Evolutionary conservation across 495 filamentous ascomycete genomes (phyloP).

Genomic region (Glonium stellatum): DNA sequence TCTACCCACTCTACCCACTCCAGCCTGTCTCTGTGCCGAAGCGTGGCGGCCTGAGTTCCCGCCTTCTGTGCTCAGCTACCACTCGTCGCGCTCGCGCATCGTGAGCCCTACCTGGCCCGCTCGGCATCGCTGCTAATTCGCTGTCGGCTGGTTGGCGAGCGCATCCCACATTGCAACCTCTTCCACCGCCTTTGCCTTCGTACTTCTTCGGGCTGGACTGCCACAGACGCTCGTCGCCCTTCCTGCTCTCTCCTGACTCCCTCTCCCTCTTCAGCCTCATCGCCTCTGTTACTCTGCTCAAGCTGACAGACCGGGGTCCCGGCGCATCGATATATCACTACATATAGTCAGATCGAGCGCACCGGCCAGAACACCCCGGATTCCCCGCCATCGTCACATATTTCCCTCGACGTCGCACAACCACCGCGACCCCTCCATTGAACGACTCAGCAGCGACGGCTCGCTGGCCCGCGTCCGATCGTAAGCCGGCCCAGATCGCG

Average conservation of each 20-base stretch:
- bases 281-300: not conserved
- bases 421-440: constrained; percentile 5
- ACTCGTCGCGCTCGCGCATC: not conserved
- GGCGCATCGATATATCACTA: not conserved
- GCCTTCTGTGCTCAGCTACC: not conserved
- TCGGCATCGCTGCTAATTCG: constrained; percentile 2
- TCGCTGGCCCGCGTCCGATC: not conserved
- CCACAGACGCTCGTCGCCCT: constrained; percentile 1
- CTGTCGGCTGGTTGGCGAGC: not conserved
- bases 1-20: not conserved
- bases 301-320: not conserved
- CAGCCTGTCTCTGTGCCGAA: not conserved
- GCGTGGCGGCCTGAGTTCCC: not conserved
- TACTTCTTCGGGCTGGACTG: not conserved
- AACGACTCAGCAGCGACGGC: not conserved
- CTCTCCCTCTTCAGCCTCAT: constrained; percentile 1
- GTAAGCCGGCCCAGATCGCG: not conserved
- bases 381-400: constrained; percentile 17
- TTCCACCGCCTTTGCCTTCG: constrained; percentile 2
- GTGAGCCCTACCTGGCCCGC: not conserved
- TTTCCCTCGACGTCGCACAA: constrained; percentile 16
- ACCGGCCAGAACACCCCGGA: not conserved
- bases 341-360: not conserved
- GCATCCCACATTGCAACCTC: constrained; percentile 2
- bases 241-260: not conserved